Conservation (phyloP, 306 rosid species). For the Prunus kanzakura region DNA sequence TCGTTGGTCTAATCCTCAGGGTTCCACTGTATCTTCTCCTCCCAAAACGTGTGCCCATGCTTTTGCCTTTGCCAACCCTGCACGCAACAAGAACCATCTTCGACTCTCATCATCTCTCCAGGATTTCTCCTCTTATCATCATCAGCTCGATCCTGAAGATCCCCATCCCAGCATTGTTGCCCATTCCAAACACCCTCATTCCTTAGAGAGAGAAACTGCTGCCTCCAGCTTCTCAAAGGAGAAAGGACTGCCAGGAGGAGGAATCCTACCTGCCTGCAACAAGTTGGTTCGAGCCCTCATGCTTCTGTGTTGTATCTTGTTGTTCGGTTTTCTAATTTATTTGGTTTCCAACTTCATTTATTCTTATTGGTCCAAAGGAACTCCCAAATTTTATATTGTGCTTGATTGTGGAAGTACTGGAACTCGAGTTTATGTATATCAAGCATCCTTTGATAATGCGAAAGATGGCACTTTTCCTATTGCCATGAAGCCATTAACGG, state of each 20-base stretch:
- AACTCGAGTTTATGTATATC: constrained; percentile 71
- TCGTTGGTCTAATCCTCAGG: constrained; percentile 34
- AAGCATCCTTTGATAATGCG: constrained; percentile 47
- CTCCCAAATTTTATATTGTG: constrained; percentile 68
- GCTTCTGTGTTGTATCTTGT: constrained; percentile 40
- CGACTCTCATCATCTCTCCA: constrained; percentile 80
- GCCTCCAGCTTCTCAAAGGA: constrained; percentile 61
- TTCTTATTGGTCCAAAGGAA: constrained; percentile 65
- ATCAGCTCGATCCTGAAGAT: constrained; percentile 33
- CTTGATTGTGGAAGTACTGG: constrained; percentile 97
- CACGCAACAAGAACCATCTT: constrained; percentile 37
- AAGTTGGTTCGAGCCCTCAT: constrained; percentile 51
- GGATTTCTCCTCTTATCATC: constrained; percentile 63
- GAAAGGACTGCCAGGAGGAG: constrained; percentile 38
- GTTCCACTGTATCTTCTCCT: constrained; percentile 16
- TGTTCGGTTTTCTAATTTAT: constrained; percentile 51
- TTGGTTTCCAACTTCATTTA: constrained; percentile 38
- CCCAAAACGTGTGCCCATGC: constrained; percentile 22
- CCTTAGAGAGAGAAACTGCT: constrained; percentile 37
- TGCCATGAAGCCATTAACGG: constrained; percentile 37
- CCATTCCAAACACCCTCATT: constrained; percentile 37
- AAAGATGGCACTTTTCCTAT: constrained; percentile 59
- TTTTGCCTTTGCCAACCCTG: constrained; percentile 12
- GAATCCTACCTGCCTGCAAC: constrained; percentile 34
- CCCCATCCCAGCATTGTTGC: constrained; percentile 1